A percentile compares a stretch with the other conserved stretches of the same genome.
Conservation (phyloP, 805 yeast genomes). For the Vanderwaltozyma tropicalis region DNA sequence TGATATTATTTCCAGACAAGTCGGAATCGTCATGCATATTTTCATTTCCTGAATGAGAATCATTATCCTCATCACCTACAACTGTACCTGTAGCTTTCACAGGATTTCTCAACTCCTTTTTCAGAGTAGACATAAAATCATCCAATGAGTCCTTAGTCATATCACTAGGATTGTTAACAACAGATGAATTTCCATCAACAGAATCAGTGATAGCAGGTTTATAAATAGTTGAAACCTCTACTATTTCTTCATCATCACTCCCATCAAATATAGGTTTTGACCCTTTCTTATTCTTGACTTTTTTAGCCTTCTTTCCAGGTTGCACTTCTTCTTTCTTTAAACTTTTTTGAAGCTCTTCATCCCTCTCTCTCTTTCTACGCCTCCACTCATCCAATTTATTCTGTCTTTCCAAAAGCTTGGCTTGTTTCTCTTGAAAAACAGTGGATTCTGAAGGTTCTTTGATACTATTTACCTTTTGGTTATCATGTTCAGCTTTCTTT, state of each 20-base stretch:
- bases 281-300: constrained; percentile 1
- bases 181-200: background rate
- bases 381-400: constrained; percentile 45
- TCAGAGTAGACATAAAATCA: constrained; percentile 31
- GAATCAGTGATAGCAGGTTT: background rate
- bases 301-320: background rate
- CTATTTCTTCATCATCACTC: constrained; percentile 14
- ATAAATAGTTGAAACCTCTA: background rate
- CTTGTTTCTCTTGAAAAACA: background rate
- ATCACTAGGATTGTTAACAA: background rate
- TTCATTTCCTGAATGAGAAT: too few relatives aligned
- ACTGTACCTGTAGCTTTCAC: constrained; percentile 10
- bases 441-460: background rate
- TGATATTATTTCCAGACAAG: too few relatives aligned
- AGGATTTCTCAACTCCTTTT: background rate
- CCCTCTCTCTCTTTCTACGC: constrained; percentile 27
- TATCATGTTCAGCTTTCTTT: constrained; percentile 34
- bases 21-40: too few relatives aligned
- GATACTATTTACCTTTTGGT: background rate
- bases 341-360: constrained; percentile 6
- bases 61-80: constrained; percentile 12
- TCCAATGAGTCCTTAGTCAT: constrained; percentile 37
- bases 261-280: constrained; percentile 9
- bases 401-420: constrained; percentile 23
- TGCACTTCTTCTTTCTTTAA: background rate